A percentile compares a stretch with the other conserved stretches of the same genome.
These are phyloP conservation scores for Chaetomium strumarium DNA, from an alignment of 2,329 filamentous ascomycete genomes.

Conservation along the genomic window DNA sequence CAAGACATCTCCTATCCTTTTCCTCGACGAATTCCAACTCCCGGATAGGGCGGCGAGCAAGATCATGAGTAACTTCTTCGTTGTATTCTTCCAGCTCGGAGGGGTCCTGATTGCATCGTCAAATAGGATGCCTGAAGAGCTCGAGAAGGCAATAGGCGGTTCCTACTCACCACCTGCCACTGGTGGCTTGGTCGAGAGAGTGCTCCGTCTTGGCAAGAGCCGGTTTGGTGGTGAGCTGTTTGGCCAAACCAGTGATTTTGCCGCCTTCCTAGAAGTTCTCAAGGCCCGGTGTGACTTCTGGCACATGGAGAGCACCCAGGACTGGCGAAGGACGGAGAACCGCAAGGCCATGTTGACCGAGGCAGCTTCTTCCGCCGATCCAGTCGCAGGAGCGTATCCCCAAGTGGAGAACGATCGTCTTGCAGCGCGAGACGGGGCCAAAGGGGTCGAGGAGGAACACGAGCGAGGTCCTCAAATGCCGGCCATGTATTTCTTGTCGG, in stretches of 20 bases:
- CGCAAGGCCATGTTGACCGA: neutral
- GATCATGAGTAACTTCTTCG: constrained; percentile 72
- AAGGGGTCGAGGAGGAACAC: constrained; percentile 21
- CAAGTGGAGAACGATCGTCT: neutral
- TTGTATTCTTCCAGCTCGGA: constrained; percentile 74
- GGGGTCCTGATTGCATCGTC: constrained; percentile 75
- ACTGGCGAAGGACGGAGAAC: constrained; percentile 59
- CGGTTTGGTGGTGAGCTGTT: constrained; percentile 43
- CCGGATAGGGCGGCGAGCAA: constrained; percentile 73
- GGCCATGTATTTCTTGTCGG: constrained; percentile 22
- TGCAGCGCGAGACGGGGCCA: neutral
- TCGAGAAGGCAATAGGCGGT: constrained; percentile 67
- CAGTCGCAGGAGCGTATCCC: no score
- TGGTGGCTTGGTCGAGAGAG: constrained; percentile 45
- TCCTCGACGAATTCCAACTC: constrained; percentile 78
- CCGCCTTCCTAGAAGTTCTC: constrained; percentile 67
- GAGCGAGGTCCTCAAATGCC: constrained; percentile 13
- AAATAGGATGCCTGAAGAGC: constrained; percentile 77
- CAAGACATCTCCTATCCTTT: constrained; percentile 67
- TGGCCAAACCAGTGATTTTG: constrained; percentile 64
- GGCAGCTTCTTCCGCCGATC: neutral
- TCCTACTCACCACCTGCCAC: constrained; percentile 56
- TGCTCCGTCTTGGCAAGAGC: constrained; percentile 38
- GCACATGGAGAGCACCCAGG: constrained; percentile 71
- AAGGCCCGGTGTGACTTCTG: constrained; percentile 75